phyloP scores from a whole-genome alignment of 768 basidiomycete genomes.

The Suillus spraguei region DNA sequence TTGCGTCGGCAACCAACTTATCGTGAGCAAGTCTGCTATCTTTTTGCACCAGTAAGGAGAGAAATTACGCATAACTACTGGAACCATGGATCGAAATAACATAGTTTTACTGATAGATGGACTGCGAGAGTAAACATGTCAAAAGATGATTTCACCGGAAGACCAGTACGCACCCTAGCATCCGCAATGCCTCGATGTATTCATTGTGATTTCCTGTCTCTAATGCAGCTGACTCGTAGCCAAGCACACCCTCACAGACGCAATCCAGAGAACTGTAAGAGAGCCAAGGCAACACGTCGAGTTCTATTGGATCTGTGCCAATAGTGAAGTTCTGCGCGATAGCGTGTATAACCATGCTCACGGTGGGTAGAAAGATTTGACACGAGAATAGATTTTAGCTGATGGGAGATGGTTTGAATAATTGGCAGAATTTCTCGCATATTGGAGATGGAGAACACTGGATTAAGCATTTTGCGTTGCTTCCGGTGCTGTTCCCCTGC shows the following conservation, averaged over 20 bases:
- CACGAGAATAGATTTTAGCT: background rate
- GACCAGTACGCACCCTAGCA: conserved; percentile 20
- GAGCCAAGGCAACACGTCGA: conserved; percentile 29
- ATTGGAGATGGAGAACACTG: conserved; percentile 7
- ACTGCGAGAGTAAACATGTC: conserved; percentile 1
- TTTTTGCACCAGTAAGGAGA: conserved; percentile 18
- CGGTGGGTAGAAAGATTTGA: background rate
- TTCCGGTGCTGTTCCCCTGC: conserved; percentile 10
- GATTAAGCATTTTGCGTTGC: conserved; percentile 12
- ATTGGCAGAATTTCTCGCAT: conserved; percentile 11
- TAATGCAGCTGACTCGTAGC: conserved; percentile 25
- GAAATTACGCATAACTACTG: conserved; percentile 18
- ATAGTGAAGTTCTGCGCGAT: background rate
- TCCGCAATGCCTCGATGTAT: conserved; percentile 21
- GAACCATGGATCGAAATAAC: conserved; percentile 22
- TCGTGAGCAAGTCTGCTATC: conserved; percentile 23
- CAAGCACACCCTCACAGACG: conserved; percentile 26
- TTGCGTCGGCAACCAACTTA: conserved; percentile 10
- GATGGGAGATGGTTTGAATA: conserved; percentile 22
- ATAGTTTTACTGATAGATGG: conserved; percentile 14
- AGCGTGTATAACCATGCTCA: background rate
- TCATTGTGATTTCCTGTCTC: conserved; percentile 17
- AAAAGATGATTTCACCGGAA: background rate
- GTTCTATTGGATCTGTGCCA: conserved; percentile 14
- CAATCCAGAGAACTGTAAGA: conserved; percentile 27